phyloP scores from a whole-genome alignment of 441 rosid species.

The Kokia cookei region DNA sequence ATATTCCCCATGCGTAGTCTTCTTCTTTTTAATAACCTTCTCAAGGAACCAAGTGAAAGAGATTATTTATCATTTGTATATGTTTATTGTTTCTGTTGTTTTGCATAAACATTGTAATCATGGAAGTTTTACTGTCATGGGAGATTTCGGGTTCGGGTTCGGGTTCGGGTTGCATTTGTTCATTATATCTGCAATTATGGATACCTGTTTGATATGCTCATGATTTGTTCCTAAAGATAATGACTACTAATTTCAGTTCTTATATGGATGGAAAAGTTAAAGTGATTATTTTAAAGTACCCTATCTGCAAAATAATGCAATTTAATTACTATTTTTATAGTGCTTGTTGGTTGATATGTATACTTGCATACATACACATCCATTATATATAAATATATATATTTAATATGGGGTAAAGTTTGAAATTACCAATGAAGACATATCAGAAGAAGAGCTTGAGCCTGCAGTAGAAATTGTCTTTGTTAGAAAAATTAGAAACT shows the following conservation, averaged over 20 bases:
- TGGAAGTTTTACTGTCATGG: background rate
- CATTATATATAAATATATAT: no score
- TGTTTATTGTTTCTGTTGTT: background rate
- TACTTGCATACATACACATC: no score
- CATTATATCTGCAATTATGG: constrained; percentile 41
- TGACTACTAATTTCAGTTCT: background rate
- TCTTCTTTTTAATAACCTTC: background rate
- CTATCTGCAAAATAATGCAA: no score
- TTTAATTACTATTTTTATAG: no score
- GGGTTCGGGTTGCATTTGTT: background rate
- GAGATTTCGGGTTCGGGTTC: background rate
- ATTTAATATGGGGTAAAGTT: no score
- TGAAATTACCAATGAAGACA: no score
- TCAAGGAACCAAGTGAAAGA: background rate
- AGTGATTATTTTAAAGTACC: no score
- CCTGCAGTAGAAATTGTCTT: no score
- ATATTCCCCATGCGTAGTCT: background rate
- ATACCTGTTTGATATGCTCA: constrained; percentile 44
- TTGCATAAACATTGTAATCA: background rate
- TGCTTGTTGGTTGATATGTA: no score
- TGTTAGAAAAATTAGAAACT: no score
- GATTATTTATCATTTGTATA: background rate
- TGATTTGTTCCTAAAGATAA: no score
- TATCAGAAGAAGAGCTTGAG: no score
- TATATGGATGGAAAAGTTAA: background rate